phyloP scores from a whole-genome alignment of 345 rosid species.

The Acer campestre region DNA sequence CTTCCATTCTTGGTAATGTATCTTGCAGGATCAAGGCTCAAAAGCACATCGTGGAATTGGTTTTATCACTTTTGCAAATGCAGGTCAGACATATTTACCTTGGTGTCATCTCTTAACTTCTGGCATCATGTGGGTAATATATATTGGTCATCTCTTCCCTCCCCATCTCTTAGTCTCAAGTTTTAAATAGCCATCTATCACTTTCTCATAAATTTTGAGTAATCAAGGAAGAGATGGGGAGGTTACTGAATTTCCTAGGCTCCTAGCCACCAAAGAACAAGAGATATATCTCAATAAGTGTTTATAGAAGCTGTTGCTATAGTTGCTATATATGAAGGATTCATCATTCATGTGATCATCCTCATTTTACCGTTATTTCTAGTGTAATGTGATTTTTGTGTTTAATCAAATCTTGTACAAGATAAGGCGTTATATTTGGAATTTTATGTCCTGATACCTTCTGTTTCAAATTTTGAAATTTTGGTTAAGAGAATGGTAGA shows the following conservation, averaged over 20 bases:
- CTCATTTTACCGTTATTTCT: neutral
- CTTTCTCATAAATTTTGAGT: neutral
- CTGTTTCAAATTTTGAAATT: constrained; percentile 4
- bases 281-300: neutral
- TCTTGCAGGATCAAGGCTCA: constrained; percentile 74
- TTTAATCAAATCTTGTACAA: neutral
- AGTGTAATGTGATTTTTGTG: neutral
- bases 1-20: constrained; percentile 5
- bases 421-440: neutral
- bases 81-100: constrained; percentile 53
- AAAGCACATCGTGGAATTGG: constrained; percentile 96
- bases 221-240: neutral
- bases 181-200: neutral
- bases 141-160: neutral
- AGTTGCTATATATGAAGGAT: neutral
- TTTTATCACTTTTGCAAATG: constrained; percentile 79
- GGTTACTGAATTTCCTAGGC: neutral
- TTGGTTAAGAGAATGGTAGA: neutral
- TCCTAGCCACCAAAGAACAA: neutral
- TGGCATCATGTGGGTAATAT: neutral
- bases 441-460: neutral
- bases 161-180: neutral
- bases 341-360: neutral
- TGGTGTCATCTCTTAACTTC: constrained; percentile 14
- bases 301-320: neutral